A percentile compares a stretch with the other conserved stretches of the same genome.
Evolutionary conservation across 208 protist species (phyloP).

Genomic region (Acanthamoeba triangularis): DNA sequence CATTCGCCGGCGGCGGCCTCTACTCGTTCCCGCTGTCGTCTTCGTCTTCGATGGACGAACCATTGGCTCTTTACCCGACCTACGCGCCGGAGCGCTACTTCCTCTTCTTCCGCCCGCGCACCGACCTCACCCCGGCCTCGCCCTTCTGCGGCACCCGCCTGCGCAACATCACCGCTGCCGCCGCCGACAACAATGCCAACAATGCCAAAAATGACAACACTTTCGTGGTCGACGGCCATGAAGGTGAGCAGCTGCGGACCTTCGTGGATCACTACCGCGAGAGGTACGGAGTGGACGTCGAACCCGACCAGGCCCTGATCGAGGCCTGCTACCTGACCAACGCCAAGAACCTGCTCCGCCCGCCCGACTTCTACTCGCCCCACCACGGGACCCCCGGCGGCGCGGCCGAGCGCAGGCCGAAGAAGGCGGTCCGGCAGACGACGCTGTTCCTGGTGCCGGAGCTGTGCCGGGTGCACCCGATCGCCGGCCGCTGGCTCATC

Average conservation of each 20-base stretch:
- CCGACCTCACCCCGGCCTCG: neutral
- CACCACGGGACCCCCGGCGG: neutral
- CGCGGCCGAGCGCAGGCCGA: neutral
- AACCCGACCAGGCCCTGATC: neutral
- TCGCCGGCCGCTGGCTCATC: neutral
- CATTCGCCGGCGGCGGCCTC: neutral
- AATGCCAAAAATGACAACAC: neutral
- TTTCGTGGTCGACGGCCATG: neutral
- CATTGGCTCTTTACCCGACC: neutral
- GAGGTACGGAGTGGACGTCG: neutral
- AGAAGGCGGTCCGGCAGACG: neutral
- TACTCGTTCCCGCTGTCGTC: neutral
- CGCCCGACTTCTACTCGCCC: neutral
- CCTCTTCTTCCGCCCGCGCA: neutral
- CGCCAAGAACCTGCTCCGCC: neutral
- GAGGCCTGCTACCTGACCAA: neutral
- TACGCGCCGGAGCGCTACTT: neutral
- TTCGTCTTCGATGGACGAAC: neutral
- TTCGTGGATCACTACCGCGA: neutral
- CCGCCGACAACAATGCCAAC: neutral
- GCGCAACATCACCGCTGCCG: neutral
- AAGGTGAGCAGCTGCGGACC: neutral
- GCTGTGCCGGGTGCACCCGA: slow-evolving; percentile 1
- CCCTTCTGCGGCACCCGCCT: neutral
- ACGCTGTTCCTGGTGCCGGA: neutral